Evolutionary conservation across 257 asterid genomes (phyloP).

Genomic region (Schizonepeta tenuifolia): DNA sequence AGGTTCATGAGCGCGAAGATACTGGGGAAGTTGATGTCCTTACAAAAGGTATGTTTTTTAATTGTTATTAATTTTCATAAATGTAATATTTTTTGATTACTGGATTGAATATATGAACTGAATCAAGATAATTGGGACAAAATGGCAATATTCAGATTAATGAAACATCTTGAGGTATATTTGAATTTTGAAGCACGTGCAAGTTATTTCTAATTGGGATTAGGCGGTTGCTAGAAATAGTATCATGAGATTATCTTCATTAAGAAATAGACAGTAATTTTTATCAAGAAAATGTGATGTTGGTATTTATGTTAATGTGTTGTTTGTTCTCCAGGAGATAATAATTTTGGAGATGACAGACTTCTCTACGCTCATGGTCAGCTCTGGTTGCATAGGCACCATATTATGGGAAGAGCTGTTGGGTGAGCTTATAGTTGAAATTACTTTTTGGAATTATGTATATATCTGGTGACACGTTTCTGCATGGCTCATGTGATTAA

Average conservation of each 20-base stretch:
- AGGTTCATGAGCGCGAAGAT: slow-evolving; percentile 94
- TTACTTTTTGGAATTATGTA: background rate
- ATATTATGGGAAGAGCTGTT: slow-evolving; percentile 99
- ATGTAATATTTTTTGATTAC: background rate
- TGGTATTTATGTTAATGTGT: slow-evolving; percentile 34
- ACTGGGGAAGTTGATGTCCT: slow-evolving; percentile 96
- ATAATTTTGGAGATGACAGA: slow-evolving; percentile 93
- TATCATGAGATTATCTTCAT: slow-evolving; percentile 9
- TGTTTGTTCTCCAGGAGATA: slow-evolving; percentile 70
- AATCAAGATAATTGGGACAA: background rate
- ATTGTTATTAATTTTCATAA: slow-evolving; percentile 6
- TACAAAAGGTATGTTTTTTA: slow-evolving; percentile 71
- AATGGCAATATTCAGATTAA: background rate
- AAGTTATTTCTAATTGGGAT: slow-evolving; percentile 25
- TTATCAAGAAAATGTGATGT: background rate
- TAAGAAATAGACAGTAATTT: slow-evolving; percentile 15
- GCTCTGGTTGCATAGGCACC: slow-evolving; percentile 91
- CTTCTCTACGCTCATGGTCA: slow-evolving; percentile 97
- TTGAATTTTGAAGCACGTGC: slow-evolving; percentile 22
- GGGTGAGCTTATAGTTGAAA: slow-evolving; percentile 69
- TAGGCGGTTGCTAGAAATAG: background rate
- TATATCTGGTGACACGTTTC: slow-evolving; percentile 13
- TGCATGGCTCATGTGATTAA: slow-evolving; percentile 17
- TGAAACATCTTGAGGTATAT: slow-evolving; percentile 3
- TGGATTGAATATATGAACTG: slow-evolving; percentile 4